Percentiles rank a stretch among this genome's conserved stretches.
phyloP scores from a whole-genome alignment of 129 eudicot genomes.

The Flaveria brownii region DNA sequence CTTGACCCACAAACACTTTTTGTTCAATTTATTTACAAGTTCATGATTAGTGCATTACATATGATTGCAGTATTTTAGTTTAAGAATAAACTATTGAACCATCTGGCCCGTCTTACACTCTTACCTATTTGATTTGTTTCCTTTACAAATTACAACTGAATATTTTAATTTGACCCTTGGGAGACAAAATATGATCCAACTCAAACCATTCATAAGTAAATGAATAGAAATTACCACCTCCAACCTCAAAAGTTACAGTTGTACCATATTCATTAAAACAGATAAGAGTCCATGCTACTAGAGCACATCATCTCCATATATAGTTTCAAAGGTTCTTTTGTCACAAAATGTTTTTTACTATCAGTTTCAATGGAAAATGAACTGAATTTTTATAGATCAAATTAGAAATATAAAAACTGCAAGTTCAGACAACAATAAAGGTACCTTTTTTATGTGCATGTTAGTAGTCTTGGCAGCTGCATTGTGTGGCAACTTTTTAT shows the following conservation, averaged over 20 bases:
- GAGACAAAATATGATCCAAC: neutral
- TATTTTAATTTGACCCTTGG: neutral
- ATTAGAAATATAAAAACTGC: neutral
- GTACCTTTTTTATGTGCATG: slow-evolving; percentile 57
- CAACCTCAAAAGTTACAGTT: neutral
- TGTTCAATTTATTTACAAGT: neutral
- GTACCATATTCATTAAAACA: neutral
- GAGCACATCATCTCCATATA: neutral
- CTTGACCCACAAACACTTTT: neutral
- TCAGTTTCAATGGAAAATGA: neutral
- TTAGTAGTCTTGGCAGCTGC: slow-evolving; percentile 45
- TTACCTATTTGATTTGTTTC: neutral
- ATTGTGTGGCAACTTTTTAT: slow-evolving; percentile 57
- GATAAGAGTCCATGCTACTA: neutral
- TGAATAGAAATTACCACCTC: neutral
- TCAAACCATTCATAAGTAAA: neutral
- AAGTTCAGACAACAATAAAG: slow-evolving; percentile 9
- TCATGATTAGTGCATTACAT: neutral
- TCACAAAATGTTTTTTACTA: neutral
- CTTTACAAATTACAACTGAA: neutral
- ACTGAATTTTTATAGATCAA: neutral
- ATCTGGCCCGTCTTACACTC: neutral
- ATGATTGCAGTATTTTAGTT: neutral
- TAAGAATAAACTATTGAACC: neutral
- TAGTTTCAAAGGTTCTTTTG: neutral